A percentile compares a stretch with the other conserved stretches of the same genome.
phyloP scores from a whole-genome alignment of 495 filamentous ascomycete genomes.

The Hyaloscypha bicolor region DNA sequence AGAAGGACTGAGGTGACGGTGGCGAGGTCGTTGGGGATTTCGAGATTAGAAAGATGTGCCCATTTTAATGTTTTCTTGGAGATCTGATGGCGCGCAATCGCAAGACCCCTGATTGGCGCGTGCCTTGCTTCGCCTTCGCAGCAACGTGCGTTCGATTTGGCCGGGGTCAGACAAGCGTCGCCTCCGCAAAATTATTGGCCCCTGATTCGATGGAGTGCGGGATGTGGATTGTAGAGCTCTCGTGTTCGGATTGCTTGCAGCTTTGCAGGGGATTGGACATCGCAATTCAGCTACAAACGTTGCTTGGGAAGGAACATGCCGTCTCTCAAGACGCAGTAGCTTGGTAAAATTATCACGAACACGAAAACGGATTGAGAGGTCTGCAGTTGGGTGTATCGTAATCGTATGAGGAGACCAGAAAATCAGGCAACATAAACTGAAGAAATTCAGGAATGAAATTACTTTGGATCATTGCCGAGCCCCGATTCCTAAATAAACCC shows the following conservation, averaged over 20 bases:
- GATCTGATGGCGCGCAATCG: conserved; percentile 13
- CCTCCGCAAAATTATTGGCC: not conserved
- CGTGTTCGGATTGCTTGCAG: not conserved
- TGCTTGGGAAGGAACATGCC: not conserved
- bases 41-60: not conserved
- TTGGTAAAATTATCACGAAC: not conserved
- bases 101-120: conserved; percentile 13
- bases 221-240: not conserved
- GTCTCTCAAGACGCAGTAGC: not conserved
- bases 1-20: not conserved
- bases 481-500: not conserved
- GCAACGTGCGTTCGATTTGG: conserved; percentile 1
- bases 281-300: not conserved
- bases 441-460: not conserved
- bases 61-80: conserved; percentile 19
- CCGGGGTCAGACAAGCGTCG: not conserved
- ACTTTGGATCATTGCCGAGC: not conserved
- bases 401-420: not conserved
- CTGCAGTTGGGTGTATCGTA: not conserved
- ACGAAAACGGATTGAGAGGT: not conserved
- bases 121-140: not conserved
- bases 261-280: too few relatives aligned
- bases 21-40: conserved; percentile 5
- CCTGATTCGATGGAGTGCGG: not conserved
- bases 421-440: not conserved